phyloP scores from a whole-genome alignment of 202 grass and related monocot genomes.

The Setaria italica region DNA sequence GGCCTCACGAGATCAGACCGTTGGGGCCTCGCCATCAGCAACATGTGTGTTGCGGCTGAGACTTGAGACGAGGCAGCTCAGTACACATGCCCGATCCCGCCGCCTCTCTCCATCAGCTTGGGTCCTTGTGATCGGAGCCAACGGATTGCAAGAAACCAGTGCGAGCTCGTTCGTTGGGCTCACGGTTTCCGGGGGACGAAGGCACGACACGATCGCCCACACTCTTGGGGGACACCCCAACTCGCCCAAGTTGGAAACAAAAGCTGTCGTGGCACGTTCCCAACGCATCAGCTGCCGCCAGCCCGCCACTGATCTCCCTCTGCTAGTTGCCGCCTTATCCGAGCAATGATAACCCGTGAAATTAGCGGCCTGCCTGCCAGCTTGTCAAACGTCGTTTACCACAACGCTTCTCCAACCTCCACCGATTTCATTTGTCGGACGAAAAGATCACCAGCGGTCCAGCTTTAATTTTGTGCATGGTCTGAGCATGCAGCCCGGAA shows the following conservation, averaged over 20 bases:
- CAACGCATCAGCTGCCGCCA: background rate
- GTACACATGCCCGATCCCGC: background rate
- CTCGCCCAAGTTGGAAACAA: background rate
- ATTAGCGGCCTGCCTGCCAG: background rate
- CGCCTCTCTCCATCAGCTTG: background rate
- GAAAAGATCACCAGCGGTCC: background rate
- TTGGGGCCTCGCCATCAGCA: slow-evolving; percentile 41
- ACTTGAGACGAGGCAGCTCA: background rate
- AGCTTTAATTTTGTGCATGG: background rate
- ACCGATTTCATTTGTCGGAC: background rate
- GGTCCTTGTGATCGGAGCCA: slow-evolving; percentile 2
- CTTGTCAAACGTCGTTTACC: background rate
- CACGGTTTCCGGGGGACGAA: slow-evolving; percentile 6
- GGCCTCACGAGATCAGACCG: background rate
- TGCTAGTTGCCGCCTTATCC: background rate
- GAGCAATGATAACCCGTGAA: background rate
- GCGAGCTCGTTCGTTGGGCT: background rate
- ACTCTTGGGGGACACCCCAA: background rate
- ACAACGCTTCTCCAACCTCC: background rate
- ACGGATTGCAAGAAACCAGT: slow-evolving; percentile 17
- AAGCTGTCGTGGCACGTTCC: background rate
- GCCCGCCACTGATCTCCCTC: no score
- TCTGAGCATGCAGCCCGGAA: background rate
- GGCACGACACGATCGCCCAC: slow-evolving; percentile 20
- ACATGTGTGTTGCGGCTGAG: slow-evolving; percentile 10